Evolutionary conservation across 179 eudicot genomes (phyloP), one percentile per base, ranked within the genome.

Genomic region (Sideroxylon spinosum): DNA sequence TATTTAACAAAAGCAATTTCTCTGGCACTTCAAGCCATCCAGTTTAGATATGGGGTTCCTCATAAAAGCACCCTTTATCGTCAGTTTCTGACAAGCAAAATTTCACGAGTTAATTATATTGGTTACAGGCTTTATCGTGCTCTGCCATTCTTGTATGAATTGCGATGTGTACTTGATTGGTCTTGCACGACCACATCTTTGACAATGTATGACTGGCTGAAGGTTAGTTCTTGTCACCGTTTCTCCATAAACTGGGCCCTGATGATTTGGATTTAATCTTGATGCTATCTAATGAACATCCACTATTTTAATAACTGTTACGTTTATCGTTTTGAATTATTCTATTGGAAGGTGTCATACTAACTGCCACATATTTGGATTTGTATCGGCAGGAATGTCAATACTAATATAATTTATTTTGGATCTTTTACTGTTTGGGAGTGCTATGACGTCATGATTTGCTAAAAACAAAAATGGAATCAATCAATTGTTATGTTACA

Each of bases 161-260:
- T 96, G 77, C 90, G 99, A 37, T 96, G 99, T 68, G 99, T 94
- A 73, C 99, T 96, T 84, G 98, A 96, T 85, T 96, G 99, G 99
- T 96, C 99, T 7, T 96, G 99, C 87, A 94, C 99, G 76, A 87
- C 91, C 22, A 96, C 99, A 66, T 94, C 98, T 44, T 87, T 96
- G 90, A 96, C 99, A 13, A 96, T 96, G 96, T 96, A 96, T 80
- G 99, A 96, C 85, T 96, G 99, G 99, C 91, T 96, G 82, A 96
- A 96, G 99, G 98, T 96, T 76, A 83, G 86, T 62, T 46, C 14
- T 77, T 67, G 22, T 71, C 60, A 70, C 29, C 67, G 22, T 64
- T 71, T 55, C 57, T 12, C 10, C 22, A 52, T 19, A 9, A 29
- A 20, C 37, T 61, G 22, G 60, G 11, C 25, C 72, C 62, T 26